phyloP scores from a whole-genome alignment of 495 filamentous ascomycete genomes.

The Penicillium silybi region DNA sequence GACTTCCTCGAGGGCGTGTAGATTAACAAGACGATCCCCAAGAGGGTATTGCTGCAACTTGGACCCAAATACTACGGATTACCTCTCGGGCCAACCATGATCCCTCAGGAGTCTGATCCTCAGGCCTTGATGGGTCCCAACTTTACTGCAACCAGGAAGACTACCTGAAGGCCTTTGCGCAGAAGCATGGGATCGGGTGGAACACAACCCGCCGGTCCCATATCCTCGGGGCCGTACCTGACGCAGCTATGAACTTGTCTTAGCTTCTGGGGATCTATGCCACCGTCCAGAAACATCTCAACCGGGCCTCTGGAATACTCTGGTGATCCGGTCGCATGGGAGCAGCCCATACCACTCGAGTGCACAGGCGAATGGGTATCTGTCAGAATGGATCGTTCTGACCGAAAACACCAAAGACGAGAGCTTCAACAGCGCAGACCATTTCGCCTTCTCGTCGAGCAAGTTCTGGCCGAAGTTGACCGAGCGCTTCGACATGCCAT shows the following conservation, averaged over 20 bases:
- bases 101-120: constrained; percentile 44
- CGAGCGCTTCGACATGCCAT: constrained; percentile 37
- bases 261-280: constrained; percentile 47
- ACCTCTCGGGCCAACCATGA: constrained; percentile 43
- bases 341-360: constrained; percentile 34
- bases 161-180: constrained; percentile 8
- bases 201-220: constrained; percentile 41
- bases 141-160: constrained; percentile 56
- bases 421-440: constrained; percentile 45
- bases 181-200: constrained; percentile 24
- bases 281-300: constrained; percentile 36
- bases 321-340: constrained; percentile 37
- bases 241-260: constrained; percentile 49
- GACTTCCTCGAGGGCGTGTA: constrained; percentile 46
- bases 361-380: constrained; percentile 42
- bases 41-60: constrained; percentile 49
- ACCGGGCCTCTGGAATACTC: constrained; percentile 37
- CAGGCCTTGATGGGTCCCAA: constrained; percentile 42
- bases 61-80: constrained; percentile 50
- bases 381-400: constrained; percentile 50
- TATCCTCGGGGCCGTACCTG: constrained; percentile 48
- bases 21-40: constrained; percentile 37
- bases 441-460: constrained; percentile 38
- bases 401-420: constrained; percentile 30
- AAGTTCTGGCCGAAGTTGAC: constrained; percentile 44